Evolutionary conservation across 2,329 filamentous ascomycete species (phyloP).

Genomic region (Orbilia oligospora): DNA sequence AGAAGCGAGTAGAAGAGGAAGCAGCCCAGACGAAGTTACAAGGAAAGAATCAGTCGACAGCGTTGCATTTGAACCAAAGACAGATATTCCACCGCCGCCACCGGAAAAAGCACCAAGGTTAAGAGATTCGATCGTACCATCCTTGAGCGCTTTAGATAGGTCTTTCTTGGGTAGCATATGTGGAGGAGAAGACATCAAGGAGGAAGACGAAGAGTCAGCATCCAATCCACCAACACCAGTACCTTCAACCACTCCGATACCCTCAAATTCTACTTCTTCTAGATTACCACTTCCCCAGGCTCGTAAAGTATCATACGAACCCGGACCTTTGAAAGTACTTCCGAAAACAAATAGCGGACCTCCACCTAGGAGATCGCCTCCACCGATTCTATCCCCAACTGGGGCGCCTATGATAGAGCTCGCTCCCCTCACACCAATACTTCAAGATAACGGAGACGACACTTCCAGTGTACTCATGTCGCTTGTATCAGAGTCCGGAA

Average conservation of each 20-base stretch:
- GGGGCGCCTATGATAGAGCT: constrained; percentile 58
- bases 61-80: constrained; percentile 31
- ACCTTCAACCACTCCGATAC: constrained; percentile 44
- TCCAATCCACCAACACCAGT: constrained; percentile 47
- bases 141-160: constrained; percentile 43
- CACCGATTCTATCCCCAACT: constrained; percentile 50
- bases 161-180: constrained; percentile 48
- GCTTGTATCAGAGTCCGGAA: constrained; percentile 57
- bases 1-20: constrained; percentile 34
- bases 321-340: constrained; percentile 42
- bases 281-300: constrained; percentile 46
- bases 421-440: constrained; percentile 53
- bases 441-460: constrained; percentile 58
- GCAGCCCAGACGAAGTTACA: constrained; percentile 28
- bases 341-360: constrained; percentile 16
- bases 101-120: constrained; percentile 58
- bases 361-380: constrained; percentile 44
- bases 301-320: constrained; percentile 55
- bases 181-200: constrained; percentile 25
- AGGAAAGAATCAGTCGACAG: constrained; percentile 10
- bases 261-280: constrained; percentile 54
- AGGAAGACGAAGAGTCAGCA: constrained; percentile 36
- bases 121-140: constrained; percentile 57
- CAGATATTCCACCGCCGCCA: constrained; percentile 49
- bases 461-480: constrained; percentile 56